Conservation (phyloP, 805 yeast species). For the Hanseniaspora pseudoguilliermondii region DNA sequence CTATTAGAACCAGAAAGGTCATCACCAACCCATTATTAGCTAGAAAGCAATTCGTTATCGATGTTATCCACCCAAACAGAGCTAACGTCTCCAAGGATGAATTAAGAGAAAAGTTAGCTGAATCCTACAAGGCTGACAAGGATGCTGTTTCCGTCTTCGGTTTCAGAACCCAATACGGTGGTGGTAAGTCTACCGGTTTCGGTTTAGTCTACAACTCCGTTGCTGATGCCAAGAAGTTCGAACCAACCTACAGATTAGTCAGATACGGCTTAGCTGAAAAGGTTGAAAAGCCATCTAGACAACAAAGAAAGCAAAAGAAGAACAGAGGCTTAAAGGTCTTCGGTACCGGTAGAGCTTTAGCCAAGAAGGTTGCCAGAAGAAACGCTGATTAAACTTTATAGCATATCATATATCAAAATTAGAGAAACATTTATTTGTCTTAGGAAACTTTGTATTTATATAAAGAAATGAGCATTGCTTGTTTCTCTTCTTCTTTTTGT, state of each 20-base stretch:
- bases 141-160: conserved; percentile 95
- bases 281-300: conserved; percentile 97
- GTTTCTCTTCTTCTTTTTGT: neutral
- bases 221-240: conserved; percentile 96
- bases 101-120: conserved; percentile 87
- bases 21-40: conserved; percentile 97
- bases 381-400: conserved; percentile 51
- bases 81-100: conserved; percentile 99
- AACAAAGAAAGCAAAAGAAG: conserved; percentile 99
- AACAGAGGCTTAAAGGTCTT: conserved; percentile 98
- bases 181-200: conserved; percentile 98
- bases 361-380: conserved; percentile 85
- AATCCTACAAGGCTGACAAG: conserved; percentile 80
- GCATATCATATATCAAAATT: neutral
- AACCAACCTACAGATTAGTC: conserved; percentile 97
- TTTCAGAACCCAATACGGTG: conserved; percentile 99
- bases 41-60: conserved; percentile 99
- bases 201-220: conserved; percentile 97
- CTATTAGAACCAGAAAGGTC: conserved; percentile 98
- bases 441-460: neutral
- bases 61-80: conserved; percentile 98
- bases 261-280: conserved; percentile 95
- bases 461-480: neutral
- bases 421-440: neutral
- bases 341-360: conserved; percentile 93